Evolutionary conservation across 2,329 filamentous ascomycete genomes (phyloP), one percentile per base, ranked within the genome.

Genomic region (Talaromyces marneffei): DNA sequence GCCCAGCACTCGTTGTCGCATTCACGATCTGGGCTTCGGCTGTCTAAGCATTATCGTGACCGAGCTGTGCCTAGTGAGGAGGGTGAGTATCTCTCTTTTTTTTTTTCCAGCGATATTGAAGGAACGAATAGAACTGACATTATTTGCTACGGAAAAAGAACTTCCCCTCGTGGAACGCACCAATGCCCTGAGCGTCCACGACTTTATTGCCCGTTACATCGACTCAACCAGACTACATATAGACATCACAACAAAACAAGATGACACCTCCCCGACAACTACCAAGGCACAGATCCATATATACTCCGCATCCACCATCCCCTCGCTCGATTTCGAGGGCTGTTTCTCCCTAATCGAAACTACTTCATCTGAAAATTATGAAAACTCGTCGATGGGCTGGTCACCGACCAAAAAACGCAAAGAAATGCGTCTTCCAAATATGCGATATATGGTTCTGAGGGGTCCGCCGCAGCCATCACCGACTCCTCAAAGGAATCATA

Each of bases 391-490:
- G 29, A 71, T 74, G 1, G 83, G 84, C 57, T 87, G 85, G 85
- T 79, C 82, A 4, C 74, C 77, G 0, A 66, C 68, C 2, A 77
- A 78, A 37, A 87, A 87, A 72, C 71, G 71, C 31, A 75, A 75
- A 37, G 85, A 87, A 72, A 87, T 87, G 85, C 71, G 71, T 39
- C 72, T 86, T 27, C 73, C 74, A 0, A 80, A 84, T 60, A 85
- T 87, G 83, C 77, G 80, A 48, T 87, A 84, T 67, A 67, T 87
- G 4, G 70, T 87, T 35, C 66, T 84, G 27, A 71, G 75, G 46
- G 65, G 63, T 27, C 27, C 20, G 44, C 44, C 46, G 9, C 18
- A 37, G 8, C 29, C 59, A 31, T 23, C 53, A 55, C 23, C 33
- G 23, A 14, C 27, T 37, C 10, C 50, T 27, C 27, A 54, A 6